Conservation (phyloP, 164 flowering plant genomes). For the Vitis rotundifolia region DNA sequence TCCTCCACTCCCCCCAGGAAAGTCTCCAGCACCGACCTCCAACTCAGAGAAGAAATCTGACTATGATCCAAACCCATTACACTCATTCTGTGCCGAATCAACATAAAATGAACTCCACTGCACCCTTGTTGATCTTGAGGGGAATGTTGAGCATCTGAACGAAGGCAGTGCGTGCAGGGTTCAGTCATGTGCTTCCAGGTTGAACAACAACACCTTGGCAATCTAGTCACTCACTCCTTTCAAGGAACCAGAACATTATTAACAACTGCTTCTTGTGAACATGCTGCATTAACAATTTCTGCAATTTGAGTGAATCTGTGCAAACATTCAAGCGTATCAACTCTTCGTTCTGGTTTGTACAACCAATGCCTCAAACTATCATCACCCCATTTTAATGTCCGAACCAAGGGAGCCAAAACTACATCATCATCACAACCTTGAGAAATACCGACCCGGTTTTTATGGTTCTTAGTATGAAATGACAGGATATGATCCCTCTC, state of each 20-base stretch:
- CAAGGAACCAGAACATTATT: too few relatives aligned
- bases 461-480: constrained; percentile 31
- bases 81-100: constrained; percentile 33
- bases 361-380: constrained; percentile 93
- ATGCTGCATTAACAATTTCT: constrained; percentile 79
- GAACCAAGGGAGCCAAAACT: constrained; percentile 23
- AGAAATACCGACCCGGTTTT: constrained; percentile 44
- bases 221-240: too few relatives aligned
- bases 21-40: constrained; percentile 33
- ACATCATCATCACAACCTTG: constrained; percentile 44
- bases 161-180: too few relatives aligned
- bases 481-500: constrained; percentile 23
- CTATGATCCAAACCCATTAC: constrained; percentile 53
- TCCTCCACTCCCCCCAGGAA: constrained; percentile 25
- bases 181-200: too few relatives aligned
- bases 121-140: too few relatives aligned
- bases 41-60: constrained; percentile 66
- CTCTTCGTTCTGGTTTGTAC: constrained; percentile 70
- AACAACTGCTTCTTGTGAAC: constrained; percentile 80
- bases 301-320: constrained; percentile 88
- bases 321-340: constrained; percentile 77
- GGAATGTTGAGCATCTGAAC: too few relatives aligned
- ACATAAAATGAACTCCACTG: constrained; percentile 75
- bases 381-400: constrained; percentile 51
- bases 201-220: too few relatives aligned